These are phyloP conservation scores for Pseudopithomyces maydicus DNA, from an alignment of 2,329 filamentous ascomycete species.

Conservation along the genomic window DNA sequence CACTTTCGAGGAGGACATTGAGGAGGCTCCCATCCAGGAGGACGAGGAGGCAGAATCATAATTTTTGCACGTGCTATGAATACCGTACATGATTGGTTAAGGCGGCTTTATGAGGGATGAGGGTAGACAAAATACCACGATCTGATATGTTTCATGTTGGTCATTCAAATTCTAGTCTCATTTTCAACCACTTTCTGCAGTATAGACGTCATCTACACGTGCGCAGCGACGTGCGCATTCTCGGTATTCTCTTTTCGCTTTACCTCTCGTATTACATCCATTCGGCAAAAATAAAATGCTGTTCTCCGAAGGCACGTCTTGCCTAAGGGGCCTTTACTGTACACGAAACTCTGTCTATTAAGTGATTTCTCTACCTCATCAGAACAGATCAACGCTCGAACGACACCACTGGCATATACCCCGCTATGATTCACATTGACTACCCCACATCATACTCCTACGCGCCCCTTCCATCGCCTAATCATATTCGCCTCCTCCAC, in stretches of 20 bases:
- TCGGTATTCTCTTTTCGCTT: too few species aligned
- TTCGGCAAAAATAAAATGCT: too few species aligned
- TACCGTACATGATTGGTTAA: conserved; percentile 25
- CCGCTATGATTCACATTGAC: background rate
- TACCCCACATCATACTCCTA: conserved; percentile 15
- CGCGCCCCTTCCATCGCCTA: background rate
- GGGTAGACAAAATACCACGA: conserved; percentile 25
- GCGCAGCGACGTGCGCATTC: too few species aligned
- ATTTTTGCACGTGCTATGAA: conserved; percentile 15
- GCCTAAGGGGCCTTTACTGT: too few species aligned
- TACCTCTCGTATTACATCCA: background rate
- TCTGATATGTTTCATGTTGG: background rate
- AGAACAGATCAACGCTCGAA: background rate
- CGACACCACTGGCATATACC: background rate
- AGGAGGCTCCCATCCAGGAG: conserved; percentile 66
- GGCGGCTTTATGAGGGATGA: conserved; percentile 22
- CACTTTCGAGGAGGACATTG: conserved; percentile 89
- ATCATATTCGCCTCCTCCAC: conserved; percentile 12
- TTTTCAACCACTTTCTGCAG: background rate
- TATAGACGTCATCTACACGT: too few species aligned
- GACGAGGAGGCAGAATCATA: conserved; percentile 53
- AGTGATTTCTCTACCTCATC: background rate
- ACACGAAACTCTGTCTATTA: too few species aligned
- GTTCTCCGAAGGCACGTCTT: too few species aligned
- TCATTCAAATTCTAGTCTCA: background rate